Evolutionary conservation across 2,329 filamentous ascomycete species (phyloP), one percentile per base, ranked within the genome.

Genomic region (Penicillium sp.): DNA sequence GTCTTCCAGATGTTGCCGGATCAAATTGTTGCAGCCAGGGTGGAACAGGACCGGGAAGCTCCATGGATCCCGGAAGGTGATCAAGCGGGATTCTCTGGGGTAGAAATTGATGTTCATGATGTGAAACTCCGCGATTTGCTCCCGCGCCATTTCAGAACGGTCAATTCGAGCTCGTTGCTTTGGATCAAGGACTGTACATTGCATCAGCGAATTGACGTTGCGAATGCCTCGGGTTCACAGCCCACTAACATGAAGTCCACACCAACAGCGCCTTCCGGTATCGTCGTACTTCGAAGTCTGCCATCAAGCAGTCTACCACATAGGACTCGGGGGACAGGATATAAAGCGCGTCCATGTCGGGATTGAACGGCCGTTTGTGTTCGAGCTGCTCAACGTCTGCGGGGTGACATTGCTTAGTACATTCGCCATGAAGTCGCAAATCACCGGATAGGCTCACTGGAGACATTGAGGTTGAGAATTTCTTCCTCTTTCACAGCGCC

Each of bases 401-500:
- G 57, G 56, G 47, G 45, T 39, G 52, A 43, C 39, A 40, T 43
- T 49, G 36, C 45, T 63, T 59, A 65, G 60, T 44, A 24, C 13
- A n/a, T 47, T 32, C 38, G 40, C 14, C 44, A 31, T 38, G 16
- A 21, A 7, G 29, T 32, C 27, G 14, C 32, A 21, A 27, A 31
- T 16, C 24, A 14, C 24, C 27, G 42, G 32, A n/a, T 8, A 18
- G 18, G 66, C 87, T 71, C 83, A 96, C 92, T 96, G 64, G 92
- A 93, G 75, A 99, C 90, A 73, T 96, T 96, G 76, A 92, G 86
- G 72, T 96, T 95, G 77, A 99, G 88, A 63, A 99, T 95, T 69
- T 97, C 91, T 84, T 99, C 93, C 79, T 97, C 90, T 68, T 91
- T 93, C 71, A 93, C 85, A 44, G 91, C 89, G 80, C 93, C 96